A percentile compares a stretch with the other conserved stretches of the same genome.
These are phyloP conservation scores for Adansonia madagascariensis DNA, from an alignment of 441 rosid species.

Conservation along the genomic window DNA sequence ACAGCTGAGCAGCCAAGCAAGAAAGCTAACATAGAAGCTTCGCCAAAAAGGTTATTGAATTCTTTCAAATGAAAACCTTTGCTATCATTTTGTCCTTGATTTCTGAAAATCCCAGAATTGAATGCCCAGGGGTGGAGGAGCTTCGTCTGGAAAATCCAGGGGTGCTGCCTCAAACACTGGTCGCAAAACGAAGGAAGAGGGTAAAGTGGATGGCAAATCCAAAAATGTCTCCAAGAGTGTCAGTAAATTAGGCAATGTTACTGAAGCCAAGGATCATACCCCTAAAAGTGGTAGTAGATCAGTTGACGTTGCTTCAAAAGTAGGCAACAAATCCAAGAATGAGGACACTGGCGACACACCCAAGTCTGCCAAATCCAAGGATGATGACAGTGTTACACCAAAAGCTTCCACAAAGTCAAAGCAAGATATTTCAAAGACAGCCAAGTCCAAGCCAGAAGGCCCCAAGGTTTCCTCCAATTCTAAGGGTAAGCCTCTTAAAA, in stretches of 20 bases:
- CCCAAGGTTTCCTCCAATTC: slow-evolving; percentile 42
- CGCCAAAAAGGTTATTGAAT: slow-evolving; percentile 20
- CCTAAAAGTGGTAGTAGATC: slow-evolving; percentile 46
- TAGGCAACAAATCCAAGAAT: slow-evolving; percentile 30
- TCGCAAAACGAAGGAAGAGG: slow-evolving; percentile 17
- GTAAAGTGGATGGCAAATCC: slow-evolving; percentile 15
- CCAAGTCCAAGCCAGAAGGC: slow-evolving; percentile 60
- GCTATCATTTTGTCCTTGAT: not conserved
- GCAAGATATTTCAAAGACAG: slow-evolving; percentile 45
- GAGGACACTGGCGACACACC: slow-evolving; percentile 16
- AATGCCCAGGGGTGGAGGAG: slow-evolving; percentile 63
- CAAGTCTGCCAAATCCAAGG: slow-evolving; percentile 52
- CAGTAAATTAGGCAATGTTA: slow-evolving; percentile 42
- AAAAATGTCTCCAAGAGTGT: slow-evolving; percentile 29
- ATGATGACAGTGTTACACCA: slow-evolving; percentile 40
- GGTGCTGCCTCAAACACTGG: no score
- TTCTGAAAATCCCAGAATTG: slow-evolving; percentile 20
- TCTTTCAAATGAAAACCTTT: not conserved
- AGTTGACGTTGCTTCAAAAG: slow-evolving; percentile 43
- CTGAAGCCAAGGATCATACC: slow-evolving; percentile 45
- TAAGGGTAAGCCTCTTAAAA: slow-evolving; percentile 48
- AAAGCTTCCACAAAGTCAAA: slow-evolving; percentile 50
- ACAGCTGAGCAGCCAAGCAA: slow-evolving; percentile 18
- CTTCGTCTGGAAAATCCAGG: slow-evolving; percentile 72
- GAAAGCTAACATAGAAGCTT: slow-evolving; percentile 8